Evolutionary conservation across 306 rosid genomes (phyloP).

Genomic region (Begonia peltatifolia): DNA sequence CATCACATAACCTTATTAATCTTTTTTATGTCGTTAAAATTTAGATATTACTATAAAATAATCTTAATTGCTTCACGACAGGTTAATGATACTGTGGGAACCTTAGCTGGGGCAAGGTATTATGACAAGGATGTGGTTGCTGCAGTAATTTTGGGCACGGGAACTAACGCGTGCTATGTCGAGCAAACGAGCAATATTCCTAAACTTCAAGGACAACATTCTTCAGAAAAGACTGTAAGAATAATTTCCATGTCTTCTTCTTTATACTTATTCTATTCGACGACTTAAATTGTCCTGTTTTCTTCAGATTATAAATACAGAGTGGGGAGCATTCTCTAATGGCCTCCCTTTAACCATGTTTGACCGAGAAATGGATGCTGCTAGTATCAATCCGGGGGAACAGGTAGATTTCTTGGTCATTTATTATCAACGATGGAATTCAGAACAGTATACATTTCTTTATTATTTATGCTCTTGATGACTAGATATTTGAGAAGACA

Average conservation of each 20-base stretch:
- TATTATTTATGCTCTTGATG: neutral
- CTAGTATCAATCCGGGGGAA: conserved; percentile 87
- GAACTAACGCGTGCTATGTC: conserved; percentile 90
- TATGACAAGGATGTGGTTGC: conserved; percentile 73
- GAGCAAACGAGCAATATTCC: conserved; percentile 58
- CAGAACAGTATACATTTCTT: neutral
- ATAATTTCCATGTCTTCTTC: too few species aligned
- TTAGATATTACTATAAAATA: too few species aligned
- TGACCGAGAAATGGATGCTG: conserved; percentile 84
- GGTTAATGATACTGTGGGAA: conserved; percentile 88
- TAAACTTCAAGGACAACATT: conserved; percentile 42
- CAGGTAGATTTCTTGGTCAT: conserved; percentile 32
- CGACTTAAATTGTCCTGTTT: too few species aligned
- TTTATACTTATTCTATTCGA: too few species aligned
- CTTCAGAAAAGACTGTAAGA: conserved; percentile 61
- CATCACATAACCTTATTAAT: neutral
- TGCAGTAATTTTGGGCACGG: conserved; percentile 93
- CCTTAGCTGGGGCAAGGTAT: conserved; percentile 89
- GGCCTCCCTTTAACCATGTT: conserved; percentile 67
- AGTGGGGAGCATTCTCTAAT: conserved; percentile 84
- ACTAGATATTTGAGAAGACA: conserved; percentile 82
- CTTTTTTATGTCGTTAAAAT: too few species aligned
- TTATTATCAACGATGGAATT: too few species aligned
- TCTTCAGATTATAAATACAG: conserved; percentile 68
- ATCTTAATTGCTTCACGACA: conserved; percentile 9